Base-by-base conservation (phyloP, 352 stramenopile species). In the Phytophthora sansomeana region DNA sequence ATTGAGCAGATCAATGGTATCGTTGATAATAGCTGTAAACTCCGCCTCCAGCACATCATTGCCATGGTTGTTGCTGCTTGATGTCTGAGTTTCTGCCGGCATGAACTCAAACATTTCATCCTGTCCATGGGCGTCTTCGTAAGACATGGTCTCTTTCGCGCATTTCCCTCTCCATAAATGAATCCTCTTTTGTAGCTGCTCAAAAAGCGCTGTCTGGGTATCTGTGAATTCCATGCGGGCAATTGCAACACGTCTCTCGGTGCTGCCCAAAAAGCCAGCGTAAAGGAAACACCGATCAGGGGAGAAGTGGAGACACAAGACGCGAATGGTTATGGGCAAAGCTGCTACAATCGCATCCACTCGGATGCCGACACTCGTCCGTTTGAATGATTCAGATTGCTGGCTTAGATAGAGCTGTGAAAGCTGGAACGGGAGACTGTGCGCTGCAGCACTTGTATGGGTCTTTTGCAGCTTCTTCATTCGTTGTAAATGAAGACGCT, bases 301-400 rank as follows among this genome's bases (percentile, higher is more conserved):
- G 4, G 87, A 93, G 19, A 95, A 78, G 50, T 93, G 87, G 5
- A 93, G 72, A 39, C 70, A 77, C 19, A 93, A 19, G 0, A 93
- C 32, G 3, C 80, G 69, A 1, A 75, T 62, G 3, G 67, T 61
- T 1, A 74, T 60, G 26, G 83, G 85, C 0, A 95, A 38, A 0
- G 65, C 32, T 0, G 71, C 51, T 7, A 93, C 56, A 17, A 87
- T 74, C 6, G 50, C 41, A 19, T 93, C 83, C 5, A 86, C 59
- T 8, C 68, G 51, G 5, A 63, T 69, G 3, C 35, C 58, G 7
- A 92, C 60, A 16, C 47, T 80, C 73, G 92, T 88, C 7, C 83
- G 77, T 35, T 87, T 90, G 48, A 80, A 87, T 1, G 81, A 69
- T 29, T 91, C 79, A 0, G 79, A 92, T 36, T 92, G 77, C 38